Base-by-base conservation (phyloP, 2,329 filamentous ascomycete species). In the Hypoxylon sp. region DNA sequence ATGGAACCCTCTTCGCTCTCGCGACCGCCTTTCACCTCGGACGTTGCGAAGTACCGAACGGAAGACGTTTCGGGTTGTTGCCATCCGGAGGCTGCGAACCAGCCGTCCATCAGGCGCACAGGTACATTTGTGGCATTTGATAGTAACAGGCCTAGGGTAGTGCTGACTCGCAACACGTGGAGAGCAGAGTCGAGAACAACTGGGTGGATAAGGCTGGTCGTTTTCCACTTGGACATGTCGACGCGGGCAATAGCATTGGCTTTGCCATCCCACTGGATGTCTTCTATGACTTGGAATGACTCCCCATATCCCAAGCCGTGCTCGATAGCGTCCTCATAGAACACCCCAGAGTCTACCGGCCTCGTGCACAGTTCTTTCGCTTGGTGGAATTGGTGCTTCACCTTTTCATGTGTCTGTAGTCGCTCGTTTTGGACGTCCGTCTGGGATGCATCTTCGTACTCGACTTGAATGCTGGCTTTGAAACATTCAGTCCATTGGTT, bases 181-280 rank as follows among this genome's bases (percentile, higher is more conserved):
- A 77, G 69, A 8, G 67, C 69, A 0, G 69, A 63, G 54, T 78
- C 76, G 3, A 78, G 61, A 5, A 77, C 63, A 9, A 72, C 70
- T 1, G 75, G 76, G 49, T 78, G 76, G 11, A 76, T 68, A 6
- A 74, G 55, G 29, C 66, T 68, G 10, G 56, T 60, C 3, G 66
- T 68, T 35, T 63, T 60, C 31, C 57, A 35, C 11, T 61, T 67
- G 11, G 63, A 55, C 7, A 67, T 55, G 37, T 69, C 57, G 20
- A 70, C 62, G 18, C 63, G 56, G 24, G 66, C 69, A 5, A 71
- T 62, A 2, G 67, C 53, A 8, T 47, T 64, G 6, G 37, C 31
- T 10, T 54, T 61, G 11, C 66, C 67, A 18, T 75, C 69, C 69
- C 70, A 75, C 21, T 48, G 54, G 29, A 74, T 65, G 20, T 72